Base-by-base conservation (phyloP, 2,329 filamentous ascomycete species). In the Metarhizium brunneum region DNA sequence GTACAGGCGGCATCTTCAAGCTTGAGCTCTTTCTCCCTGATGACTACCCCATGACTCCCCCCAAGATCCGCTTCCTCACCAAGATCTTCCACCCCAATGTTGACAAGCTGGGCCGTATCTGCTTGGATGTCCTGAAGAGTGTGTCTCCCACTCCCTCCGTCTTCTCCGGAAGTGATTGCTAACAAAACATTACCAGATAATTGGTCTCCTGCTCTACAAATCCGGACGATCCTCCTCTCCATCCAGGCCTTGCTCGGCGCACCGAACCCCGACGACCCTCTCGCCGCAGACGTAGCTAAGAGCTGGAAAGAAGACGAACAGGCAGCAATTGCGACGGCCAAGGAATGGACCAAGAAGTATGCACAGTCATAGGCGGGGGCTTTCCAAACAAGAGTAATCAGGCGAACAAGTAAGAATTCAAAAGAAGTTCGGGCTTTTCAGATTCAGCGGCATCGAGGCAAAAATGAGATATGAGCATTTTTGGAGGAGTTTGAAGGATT, bases 31-130 rank as follows among this genome's bases (percentile, higher is more conserved):
- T 99, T 72, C 82, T 99, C 29, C 95, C 95, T 48, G 94, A 99
- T 68, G 94, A 99, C 76, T 99, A 99, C 71, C 94, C 94, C 47
- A 99, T 99, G 94, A 96, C 91, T 38, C 92, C 94, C 54, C 94
- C 94, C 49, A 96, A 96, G 79, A 96, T 99, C 68, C 89, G 94
- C 55, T 99, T 99, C 74, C 80, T 99, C 53, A 99, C 95, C 65
- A 96, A 96, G 76, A 97, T 99, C 72, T 99, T 97, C 74, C 95
- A 99, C 71, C 94, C 94, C 53, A 99, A 99, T 71, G 96, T 99
- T 64, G 94, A 99, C 71, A 95, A 95, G 74, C 84, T 99, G 2
- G 94, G 94, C 58, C 88, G 94, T 58, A 99, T 99, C 73, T 99
- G 95, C 69, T 77, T 99, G 52, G 94, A 99, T 69, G 94, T 99